Conservation (phyloP, 1,284 basidiomycete species). For the Cystobasidium sp. region DNA sequence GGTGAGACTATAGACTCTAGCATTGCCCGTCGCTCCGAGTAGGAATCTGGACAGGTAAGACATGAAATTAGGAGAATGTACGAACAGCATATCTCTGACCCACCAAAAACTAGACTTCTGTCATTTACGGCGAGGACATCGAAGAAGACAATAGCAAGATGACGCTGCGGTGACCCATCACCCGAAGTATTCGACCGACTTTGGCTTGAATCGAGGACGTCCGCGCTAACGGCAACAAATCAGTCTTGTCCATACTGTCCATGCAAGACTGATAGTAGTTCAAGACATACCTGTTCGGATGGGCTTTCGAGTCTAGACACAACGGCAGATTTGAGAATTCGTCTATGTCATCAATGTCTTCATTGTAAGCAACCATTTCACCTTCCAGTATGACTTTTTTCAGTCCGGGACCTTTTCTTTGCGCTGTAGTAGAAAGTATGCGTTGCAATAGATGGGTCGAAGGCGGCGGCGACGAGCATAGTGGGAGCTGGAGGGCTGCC, state of each 20-base stretch:
- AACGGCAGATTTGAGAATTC: constrained; percentile 59
- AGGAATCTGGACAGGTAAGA: constrained; percentile 57
- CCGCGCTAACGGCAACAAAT: not conserved
- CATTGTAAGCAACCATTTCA: constrained; percentile 82
- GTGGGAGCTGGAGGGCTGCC: constrained; percentile 64
- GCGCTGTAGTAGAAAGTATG: not conserved
- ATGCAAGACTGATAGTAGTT: not conserved
- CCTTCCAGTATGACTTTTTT: constrained; percentile 72
- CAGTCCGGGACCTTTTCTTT: not conserved
- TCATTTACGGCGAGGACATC: constrained; percentile 73
- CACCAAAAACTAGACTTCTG: constrained; percentile 62
- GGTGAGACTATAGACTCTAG: constrained; percentile 66
- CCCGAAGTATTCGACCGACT: constrained; percentile 11
- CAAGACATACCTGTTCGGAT: not conserved
- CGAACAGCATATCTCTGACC: constrained; percentile 3
- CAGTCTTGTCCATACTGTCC: too few relatives aligned
- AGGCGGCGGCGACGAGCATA: constrained; percentile 20
- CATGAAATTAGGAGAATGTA: not conserved
- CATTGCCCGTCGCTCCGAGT: constrained; percentile 65
- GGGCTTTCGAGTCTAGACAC: constrained; percentile 23
- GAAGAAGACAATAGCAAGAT: constrained; percentile 74
- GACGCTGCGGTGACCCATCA: constrained; percentile 34
- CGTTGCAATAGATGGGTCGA: constrained; percentile 23
- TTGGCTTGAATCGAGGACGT: not conserved
- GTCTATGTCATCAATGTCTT: constrained; percentile 58